phyloP scores from a whole-genome alignment of 2,329 filamentous ascomycete species.

The Cladosporium velox region DNA sequence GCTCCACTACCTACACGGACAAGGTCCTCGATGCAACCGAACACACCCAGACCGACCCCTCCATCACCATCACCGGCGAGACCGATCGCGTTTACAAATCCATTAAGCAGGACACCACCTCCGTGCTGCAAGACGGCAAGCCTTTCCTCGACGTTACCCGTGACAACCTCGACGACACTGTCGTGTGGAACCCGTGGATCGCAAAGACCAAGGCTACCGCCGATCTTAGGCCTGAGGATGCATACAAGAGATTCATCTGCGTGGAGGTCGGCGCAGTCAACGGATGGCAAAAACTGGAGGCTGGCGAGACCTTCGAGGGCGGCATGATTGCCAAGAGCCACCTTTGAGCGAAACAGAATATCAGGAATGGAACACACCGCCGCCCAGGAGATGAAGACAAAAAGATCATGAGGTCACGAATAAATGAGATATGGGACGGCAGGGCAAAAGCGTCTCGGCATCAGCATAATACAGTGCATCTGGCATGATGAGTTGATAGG shows the following conservation, averaged over 20 bases:
- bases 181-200: constrained; percentile 96
- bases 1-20: constrained; percentile 67
- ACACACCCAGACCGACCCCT: constrained; percentile 64
- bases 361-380: background rate
- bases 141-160: constrained; percentile 72
- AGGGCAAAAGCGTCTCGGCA: background rate
- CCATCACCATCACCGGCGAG: constrained; percentile 72
- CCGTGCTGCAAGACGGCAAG: constrained; percentile 64
- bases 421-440: background rate
- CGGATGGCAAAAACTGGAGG: constrained; percentile 81
- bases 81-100: constrained; percentile 83
- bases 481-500: background rate
- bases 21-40: constrained; percentile 22
- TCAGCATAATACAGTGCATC: constrained; percentile 2
- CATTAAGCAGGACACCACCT: constrained; percentile 62
- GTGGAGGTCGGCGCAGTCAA: constrained; percentile 85
- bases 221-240: constrained; percentile 87
- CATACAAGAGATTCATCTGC: constrained; percentile 91
- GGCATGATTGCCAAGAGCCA: constrained; percentile 55
- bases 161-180: constrained; percentile 83
- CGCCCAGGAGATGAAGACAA: background rate
- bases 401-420: constrained; percentile 8
- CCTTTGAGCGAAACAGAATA: constrained; percentile 22
- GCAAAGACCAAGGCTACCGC: constrained; percentile 79
- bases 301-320: constrained; percentile 69